Evolutionary conservation across 768 basidiomycete genomes (phyloP), one percentile per base, ranked within the genome.

Genomic region (Dioszegia crocea): DNA sequence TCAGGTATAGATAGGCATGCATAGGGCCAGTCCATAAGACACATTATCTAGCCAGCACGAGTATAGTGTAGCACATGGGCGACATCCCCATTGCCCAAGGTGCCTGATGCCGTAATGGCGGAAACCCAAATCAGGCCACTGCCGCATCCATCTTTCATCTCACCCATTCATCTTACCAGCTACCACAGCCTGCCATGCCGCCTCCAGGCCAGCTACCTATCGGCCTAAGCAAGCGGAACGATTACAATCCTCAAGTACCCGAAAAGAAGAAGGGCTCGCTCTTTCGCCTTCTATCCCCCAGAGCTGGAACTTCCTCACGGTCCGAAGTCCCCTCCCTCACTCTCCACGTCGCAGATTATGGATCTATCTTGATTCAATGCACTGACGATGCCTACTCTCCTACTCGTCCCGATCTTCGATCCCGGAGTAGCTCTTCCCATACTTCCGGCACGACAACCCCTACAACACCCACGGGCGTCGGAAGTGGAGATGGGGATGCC

Each of bases 331-430:
- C 51, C 8, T 24, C 51, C 11, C 45, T 60, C 40, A 49, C 46
- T 2, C 46, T 60, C 19, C 52, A 60, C 46, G 59, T 60, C 11
- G 51, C 59, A 41, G 52, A 36, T 11, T 60, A 55, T 30, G 59
- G 59, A 12, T 43, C 52, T 17, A 24, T 55, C 23, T n/a, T 60
- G 24, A 54, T 60, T 10, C 44, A 56, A 23, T 33, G 33, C 33
- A 52, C 52, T 17, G 36, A 39, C 26, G 52, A 47, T 14, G n/a
- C 52, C 9, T 26, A 36, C 26, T 11, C 36, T 36, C 27, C 24
- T 16, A 33, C 6, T 23, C 58, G 23, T 31, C 55, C 31, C 12
- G 21, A 8, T 12, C 26, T 33, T 33, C 33, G 12, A 41, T 11
- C 30, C 43, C 38, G 51, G 27, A 14, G 30, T 47, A 19, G 27